Base-by-base conservation (phyloP, 768 basidiomycete species). In the Hemileccinum rubropunctum region DNA sequence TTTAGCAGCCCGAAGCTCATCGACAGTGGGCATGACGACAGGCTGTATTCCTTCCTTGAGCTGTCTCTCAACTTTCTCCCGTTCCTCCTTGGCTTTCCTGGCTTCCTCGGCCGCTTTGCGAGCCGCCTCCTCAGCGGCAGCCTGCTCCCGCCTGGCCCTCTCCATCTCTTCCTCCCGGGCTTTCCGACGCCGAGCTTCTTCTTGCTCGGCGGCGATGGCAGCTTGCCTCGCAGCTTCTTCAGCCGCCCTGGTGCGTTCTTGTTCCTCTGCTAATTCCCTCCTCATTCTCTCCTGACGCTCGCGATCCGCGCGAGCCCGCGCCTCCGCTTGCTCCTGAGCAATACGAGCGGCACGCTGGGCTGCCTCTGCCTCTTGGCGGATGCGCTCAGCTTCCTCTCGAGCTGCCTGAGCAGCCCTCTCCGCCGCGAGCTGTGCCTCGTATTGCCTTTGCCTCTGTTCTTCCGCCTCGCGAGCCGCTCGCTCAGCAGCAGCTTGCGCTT, bases 21-120 rank as follows among this genome's bases (percentile, higher is more conserved):
- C 51, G n/a, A 43, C 42, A 7, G 66, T 63, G 32, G 68, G 69
- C 58, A 55, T 60, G 34, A 66, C 56, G 28, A 65, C 59, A 10
- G 68, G 68, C 33, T 63, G 66, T 11, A 63, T 59, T 4, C 64
- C 68, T 30, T 61, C 51, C 44, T 47, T 62, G 40, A 66, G 47
- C 20, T 54, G 58, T 21, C 43, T 54, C 36, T 67, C 64, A 4
- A 54, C 58, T 18, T 44, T 57, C 27, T 68, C 57, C 27, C 33
- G 50, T 18, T 58, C 64, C 32, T 51, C 45, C 28, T 39, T 56
- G 2, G 60, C 63, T 39, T 48, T 58, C 50, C 21, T 59, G 6
- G 65, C 63, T 42, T 60, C 40, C 15, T 67, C 59, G 4, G 42
- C 55, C 10, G 62, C 62, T 17, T 13, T 49, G 15, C 57, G 57